Percentiles rank a stretch among this genome's conserved stretches.
Conservation (phyloP, 371 early-diverging fungal species). For the Actinomortierella ambigua region DNA sequence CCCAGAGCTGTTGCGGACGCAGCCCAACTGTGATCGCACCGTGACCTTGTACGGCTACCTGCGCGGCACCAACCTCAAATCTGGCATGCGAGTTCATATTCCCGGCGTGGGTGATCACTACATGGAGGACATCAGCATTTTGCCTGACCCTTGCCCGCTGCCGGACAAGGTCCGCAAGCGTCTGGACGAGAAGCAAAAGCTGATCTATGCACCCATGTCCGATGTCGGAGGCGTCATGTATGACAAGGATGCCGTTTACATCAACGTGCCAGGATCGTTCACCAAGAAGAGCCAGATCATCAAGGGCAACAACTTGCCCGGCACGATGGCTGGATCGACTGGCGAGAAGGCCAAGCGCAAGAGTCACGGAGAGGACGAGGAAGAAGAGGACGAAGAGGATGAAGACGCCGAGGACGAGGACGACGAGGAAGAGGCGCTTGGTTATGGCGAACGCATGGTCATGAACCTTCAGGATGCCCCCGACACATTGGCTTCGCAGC, state of each 20-base stretch:
- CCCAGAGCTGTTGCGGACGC: slow-evolving; percentile 78
- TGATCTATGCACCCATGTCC: slow-evolving; percentile 98
- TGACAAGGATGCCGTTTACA: slow-evolving; percentile 98
- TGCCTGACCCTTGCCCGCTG: slow-evolving; percentile 94
- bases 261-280: slow-evolving; percentile 90
- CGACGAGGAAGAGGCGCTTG: slow-evolving; percentile 44
- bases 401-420: slow-evolving; percentile 27
- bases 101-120: slow-evolving; percentile 94
- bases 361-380: slow-evolving; percentile 48
- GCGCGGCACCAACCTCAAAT: slow-evolving; percentile 91
- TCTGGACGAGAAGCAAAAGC: slow-evolving; percentile 90
- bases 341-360: slow-evolving; percentile 12
- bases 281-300: slow-evolving; percentile 61
- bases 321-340: too few relatives aligned
- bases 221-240: slow-evolving; percentile 98
- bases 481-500: slow-evolving; percentile 77
- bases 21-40: slow-evolving; percentile 90
- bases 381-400: slow-evolving; percentile 35
- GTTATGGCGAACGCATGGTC: slow-evolving; percentile 91
- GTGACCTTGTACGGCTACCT: slow-evolving; percentile 95
- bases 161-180: slow-evolving; percentile 91
- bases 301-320: slow-evolving; percentile 17
- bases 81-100: slow-evolving; percentile 87
- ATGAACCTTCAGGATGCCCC: slow-evolving; percentile 87
- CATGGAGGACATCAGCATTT: slow-evolving; percentile 72